Percentiles rank a stretch among this genome's conserved stretches.
phyloP scores from a whole-genome alignment of 139 green algal genomes.

The Edaphochlamys debaryana region DNA sequence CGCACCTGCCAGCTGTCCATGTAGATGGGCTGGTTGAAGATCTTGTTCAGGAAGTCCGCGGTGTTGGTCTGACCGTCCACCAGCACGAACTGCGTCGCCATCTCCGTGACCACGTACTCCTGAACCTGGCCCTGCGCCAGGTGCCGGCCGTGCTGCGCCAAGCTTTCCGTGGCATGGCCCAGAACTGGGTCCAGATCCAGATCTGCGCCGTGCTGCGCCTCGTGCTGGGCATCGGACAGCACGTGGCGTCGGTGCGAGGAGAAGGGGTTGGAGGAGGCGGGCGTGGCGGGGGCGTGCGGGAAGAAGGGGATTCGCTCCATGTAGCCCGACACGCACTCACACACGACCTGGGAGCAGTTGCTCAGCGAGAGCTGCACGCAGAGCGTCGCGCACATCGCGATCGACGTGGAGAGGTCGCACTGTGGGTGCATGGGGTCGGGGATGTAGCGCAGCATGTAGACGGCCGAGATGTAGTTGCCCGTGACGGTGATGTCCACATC shows the following conservation, averaged over 20 bases:
- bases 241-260: too few relatives aligned
- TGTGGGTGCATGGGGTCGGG: background rate
- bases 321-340: conserved; percentile 5
- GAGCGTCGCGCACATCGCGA: background rate
- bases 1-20: too few relatives aligned
- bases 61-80: conserved; percentile 25
- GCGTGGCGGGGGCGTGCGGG: too few relatives aligned
- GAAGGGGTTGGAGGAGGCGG: too few relatives aligned
- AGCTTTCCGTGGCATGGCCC: too few relatives aligned
- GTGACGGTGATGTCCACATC: background rate
- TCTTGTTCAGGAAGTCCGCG: background rate
- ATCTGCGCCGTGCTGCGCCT: too few relatives aligned
- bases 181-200: too few relatives aligned
- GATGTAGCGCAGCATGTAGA: conserved; percentile 22
- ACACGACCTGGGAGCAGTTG: background rate
- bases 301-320: background rate
- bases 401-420: background rate
- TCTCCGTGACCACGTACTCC: too few relatives aligned
- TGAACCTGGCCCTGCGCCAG: too few relatives aligned
- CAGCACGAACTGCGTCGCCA: conserved; percentile 7
- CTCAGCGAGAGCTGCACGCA: conserved; percentile 17
- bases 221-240: too few relatives aligned
- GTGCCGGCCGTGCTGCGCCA: too few relatives aligned
- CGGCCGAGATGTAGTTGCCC: background rate
- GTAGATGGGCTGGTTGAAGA: conserved; percentile 5